Conservation (phyloP, 805 yeast species). For the Blastobotrys americana region DNA sequence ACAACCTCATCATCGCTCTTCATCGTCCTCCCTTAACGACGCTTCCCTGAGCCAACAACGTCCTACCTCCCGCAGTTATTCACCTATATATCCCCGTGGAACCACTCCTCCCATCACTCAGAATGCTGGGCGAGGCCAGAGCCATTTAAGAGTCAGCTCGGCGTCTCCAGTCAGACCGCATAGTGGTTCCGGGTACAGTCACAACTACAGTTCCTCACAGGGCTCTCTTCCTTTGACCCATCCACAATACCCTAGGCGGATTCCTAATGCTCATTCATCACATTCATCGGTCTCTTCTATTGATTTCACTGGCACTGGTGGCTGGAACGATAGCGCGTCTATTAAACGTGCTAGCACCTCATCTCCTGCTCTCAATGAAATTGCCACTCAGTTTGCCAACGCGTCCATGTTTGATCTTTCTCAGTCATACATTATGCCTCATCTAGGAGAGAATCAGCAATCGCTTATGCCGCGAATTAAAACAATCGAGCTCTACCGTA, state of each 20-base stretch:
- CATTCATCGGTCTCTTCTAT: slow-evolving; percentile 13
- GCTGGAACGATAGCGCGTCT: slow-evolving; percentile 2
- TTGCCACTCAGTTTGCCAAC: slow-evolving; percentile 16
- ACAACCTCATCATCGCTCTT: neutral
- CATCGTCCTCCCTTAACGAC: neutral
- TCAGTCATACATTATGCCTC: slow-evolving; percentile 23
- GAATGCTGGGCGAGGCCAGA: neutral
- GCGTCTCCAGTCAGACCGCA: slow-evolving; percentile 5
- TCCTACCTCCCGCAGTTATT: slow-evolving; percentile 1
- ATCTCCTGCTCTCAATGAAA: slow-evolving; percentile 15
- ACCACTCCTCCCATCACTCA: neutral
- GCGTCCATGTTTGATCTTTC: slow-evolving; percentile 24
- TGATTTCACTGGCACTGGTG: slow-evolving; percentile 4
- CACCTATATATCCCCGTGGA: neutral
- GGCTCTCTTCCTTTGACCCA: slow-evolving; percentile 10
- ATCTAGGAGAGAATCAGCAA: slow-evolving; percentile 19
- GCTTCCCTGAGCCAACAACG: neutral
- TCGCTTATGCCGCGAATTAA: slow-evolving; percentile 63
- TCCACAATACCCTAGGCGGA: slow-evolving; percentile 5
- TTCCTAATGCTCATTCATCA: slow-evolving; percentile 7
- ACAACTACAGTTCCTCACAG: slow-evolving; percentile 6
- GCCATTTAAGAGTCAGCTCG: neutral
- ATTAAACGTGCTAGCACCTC: slow-evolving; percentile 11
- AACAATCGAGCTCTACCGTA: slow-evolving; percentile 79
- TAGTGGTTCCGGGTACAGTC: slow-evolving; percentile 5